A percentile compares a stretch with the other conserved stretches of the same genome.
Evolutionary conservation across 352 stramenopile species (phyloP).

Genomic region (Globisporangium polare): DNA sequence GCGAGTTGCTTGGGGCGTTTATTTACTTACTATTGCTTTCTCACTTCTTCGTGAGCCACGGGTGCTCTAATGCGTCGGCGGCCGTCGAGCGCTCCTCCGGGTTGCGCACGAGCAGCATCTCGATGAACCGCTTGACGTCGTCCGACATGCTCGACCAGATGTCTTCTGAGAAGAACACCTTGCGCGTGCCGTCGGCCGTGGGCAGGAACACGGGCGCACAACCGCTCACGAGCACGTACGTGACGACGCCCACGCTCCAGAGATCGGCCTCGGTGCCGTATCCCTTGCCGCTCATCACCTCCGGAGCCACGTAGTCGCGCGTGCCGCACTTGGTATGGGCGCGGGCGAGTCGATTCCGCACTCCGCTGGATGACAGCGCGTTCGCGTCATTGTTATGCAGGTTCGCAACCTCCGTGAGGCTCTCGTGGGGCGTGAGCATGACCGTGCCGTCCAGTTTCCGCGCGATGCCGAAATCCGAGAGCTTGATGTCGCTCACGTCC

Average conservation of each 20-base stretch:
- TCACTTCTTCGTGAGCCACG: conserved; percentile 52
- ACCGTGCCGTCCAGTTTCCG: conserved; percentile 57
- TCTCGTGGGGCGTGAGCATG: conserved; percentile 70
- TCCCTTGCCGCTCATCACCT: conserved; percentile 87
- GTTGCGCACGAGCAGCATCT: conserved; percentile 69
- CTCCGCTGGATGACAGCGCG: conserved; percentile 15
- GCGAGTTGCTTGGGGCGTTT: background rate
- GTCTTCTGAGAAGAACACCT: conserved; percentile 76
- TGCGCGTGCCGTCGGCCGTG: conserved; percentile 51
- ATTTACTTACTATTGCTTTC: conserved; percentile 1
- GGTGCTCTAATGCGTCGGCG: conserved; percentile 63
- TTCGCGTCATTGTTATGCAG: conserved; percentile 30
- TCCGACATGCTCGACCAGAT: conserved; percentile 54
- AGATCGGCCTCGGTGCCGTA: conserved; percentile 94
- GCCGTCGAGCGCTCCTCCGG: conserved; percentile 70
- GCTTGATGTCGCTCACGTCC: conserved; percentile 73
- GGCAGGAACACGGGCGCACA: conserved; percentile 74
- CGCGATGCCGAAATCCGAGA: conserved; percentile 82
- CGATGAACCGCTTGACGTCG: conserved; percentile 67
- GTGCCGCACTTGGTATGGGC: conserved; percentile 83
- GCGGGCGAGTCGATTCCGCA: conserved; percentile 67
- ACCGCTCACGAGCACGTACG: conserved; percentile 86
- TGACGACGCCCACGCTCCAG: conserved; percentile 91
- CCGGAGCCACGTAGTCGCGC: conserved; percentile 78
- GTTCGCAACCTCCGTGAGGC: conserved; percentile 57